Base-by-base conservation (phyloP, 495 filamentous ascomycete genomes). In the Sporormia fimetaria region DNA sequence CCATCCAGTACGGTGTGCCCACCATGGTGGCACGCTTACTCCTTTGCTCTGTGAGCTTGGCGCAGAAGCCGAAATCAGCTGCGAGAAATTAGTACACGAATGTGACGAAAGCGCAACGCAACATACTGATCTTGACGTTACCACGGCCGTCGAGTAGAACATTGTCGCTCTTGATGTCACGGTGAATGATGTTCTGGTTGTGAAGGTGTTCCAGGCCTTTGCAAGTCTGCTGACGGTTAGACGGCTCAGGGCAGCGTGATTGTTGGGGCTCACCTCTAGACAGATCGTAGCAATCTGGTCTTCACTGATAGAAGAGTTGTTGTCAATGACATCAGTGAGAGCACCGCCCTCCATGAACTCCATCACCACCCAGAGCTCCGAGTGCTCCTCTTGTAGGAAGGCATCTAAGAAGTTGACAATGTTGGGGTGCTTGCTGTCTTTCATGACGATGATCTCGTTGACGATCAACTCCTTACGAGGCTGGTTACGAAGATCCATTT, bases 1-100 rank as follows among this genome's bases (percentile, higher is more conserved):
- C 90, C 90, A 98, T 98, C 90, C 90, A 98, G 68, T 96, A 98
- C 1, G 90, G 90, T 11, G 90, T 98, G 42, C 90, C 90, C 35
- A 98, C 90, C 90, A 98, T 96, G 33, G 90, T 98, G 18, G 88
- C 87, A 55, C 90, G 87, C 68, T 98, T 96, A 57, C 73, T 87
- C 65, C 94, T 93, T 38, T 85, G 78, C 55, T 96, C 92, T 12
- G 88, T 96, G 42, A 98, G 80, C 64, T 98, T 95, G 60, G 90
- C 90, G 59, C 92, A 96, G 74, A 98, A 96, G 37, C 90, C 90
- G 56, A 98, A 98, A 72, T 98, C 90, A 49, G 90, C 85, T 93
- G 43, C 14, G 33, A 45, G 56, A 63, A 61, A 66, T 67, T 57
- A 50, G 32, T 42, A 33, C 21, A 2, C 9, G 15, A 3, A 2